These are phyloP conservation scores for Butyriboletus appendiculatus DNA, from an alignment of 1,284 basidiomycete genomes.

Conservation along the genomic window DNA sequence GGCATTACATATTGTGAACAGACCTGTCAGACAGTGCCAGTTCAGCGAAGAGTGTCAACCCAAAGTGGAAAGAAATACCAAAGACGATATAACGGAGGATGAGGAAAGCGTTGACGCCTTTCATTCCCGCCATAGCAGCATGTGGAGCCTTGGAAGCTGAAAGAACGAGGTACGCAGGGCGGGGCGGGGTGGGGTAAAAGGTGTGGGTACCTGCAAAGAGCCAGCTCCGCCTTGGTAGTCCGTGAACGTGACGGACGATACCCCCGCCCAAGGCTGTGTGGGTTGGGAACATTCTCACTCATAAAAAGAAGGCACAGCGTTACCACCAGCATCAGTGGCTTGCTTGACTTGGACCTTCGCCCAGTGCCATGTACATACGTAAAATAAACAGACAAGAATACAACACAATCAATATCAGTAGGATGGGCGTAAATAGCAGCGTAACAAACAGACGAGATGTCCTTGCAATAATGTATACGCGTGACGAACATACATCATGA, in stretches of 20 bases:
- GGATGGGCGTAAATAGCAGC: slow-evolving; percentile 16
- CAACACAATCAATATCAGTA: slow-evolving; percentile 26
- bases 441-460: slow-evolving; percentile 15
- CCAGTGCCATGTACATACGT: slow-evolving; percentile 18
- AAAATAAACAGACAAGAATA: slow-evolving; percentile 13
- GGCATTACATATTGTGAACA: slow-evolving; percentile 65
- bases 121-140: slow-evolving; percentile 33
- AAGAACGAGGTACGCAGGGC: slow-evolving; percentile 33
- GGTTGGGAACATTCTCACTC: slow-evolving; percentile 12
- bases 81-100: slow-evolving; percentile 51
- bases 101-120: slow-evolving; percentile 32
- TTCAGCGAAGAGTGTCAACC: slow-evolving; percentile 12
- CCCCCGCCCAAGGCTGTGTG: slow-evolving; percentile 17
- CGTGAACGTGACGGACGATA: slow-evolving; percentile 15
- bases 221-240: slow-evolving; percentile 28
- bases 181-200: slow-evolving; percentile 26
- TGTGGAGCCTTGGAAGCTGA: slow-evolving; percentile 22
- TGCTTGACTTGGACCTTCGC: background rate
- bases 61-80: slow-evolving; percentile 35
- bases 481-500: slow-evolving; percentile 1
- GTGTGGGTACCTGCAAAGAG: slow-evolving; percentile 25
- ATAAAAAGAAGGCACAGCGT: background rate
- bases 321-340: background rate
- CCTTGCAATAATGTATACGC: slow-evolving; percentile 27
- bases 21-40: slow-evolving; percentile 38